These are phyloP conservation scores for Venturia aucupariae DNA, from an alignment of 2,329 filamentous ascomycete species.

Conservation along the genomic window DNA sequence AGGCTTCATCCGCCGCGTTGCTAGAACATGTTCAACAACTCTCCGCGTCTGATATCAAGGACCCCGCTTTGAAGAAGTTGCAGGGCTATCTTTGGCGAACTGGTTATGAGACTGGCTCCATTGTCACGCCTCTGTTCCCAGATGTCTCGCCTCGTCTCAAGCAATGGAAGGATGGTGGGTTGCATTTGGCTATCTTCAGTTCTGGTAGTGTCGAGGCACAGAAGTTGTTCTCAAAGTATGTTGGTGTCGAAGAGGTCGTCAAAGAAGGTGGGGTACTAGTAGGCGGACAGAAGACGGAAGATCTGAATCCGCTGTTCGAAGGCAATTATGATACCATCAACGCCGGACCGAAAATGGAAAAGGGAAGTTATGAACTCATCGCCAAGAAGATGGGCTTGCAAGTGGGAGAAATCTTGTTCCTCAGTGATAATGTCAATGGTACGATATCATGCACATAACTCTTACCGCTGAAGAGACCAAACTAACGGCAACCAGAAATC, in stretches of 20 bases:
- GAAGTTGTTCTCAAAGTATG: slow-evolving; percentile 66
- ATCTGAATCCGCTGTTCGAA: slow-evolving; percentile 29
- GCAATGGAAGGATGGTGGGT: slow-evolving; percentile 49
- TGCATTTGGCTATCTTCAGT: slow-evolving; percentile 64
- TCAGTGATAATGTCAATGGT: slow-evolving; percentile 67
- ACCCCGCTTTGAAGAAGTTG: slow-evolving; percentile 20
- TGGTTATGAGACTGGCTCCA: slow-evolving; percentile 60
- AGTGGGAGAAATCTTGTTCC: slow-evolving; percentile 57
- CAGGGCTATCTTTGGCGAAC: slow-evolving; percentile 62
- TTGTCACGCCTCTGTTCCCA: slow-evolving; percentile 63
- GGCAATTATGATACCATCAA: slow-evolving; percentile 64
- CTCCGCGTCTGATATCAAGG: slow-evolving; percentile 15
- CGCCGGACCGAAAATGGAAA: slow-evolving; percentile 63
- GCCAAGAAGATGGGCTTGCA: slow-evolving; percentile 39
- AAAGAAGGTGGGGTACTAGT: not conserved
- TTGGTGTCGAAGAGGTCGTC: slow-evolving; percentile 18
- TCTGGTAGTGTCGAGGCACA: slow-evolving; percentile 73
- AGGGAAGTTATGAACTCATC: slow-evolving; percentile 59
- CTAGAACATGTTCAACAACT: slow-evolving; percentile 18
- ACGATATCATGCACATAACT: slow-evolving; percentile 16
- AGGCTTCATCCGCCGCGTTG: slow-evolving; percentile 49
- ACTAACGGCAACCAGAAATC: slow-evolving; percentile 30
- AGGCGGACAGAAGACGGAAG: slow-evolving; percentile 33
- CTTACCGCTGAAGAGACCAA: not conserved
- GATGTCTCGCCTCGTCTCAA: slow-evolving; percentile 60